Evolutionary conservation across 1,284 basidiomycete genomes (phyloP), one percentile per base, ranked within the genome.

Genomic region (Leccinum subspadiceum): DNA sequence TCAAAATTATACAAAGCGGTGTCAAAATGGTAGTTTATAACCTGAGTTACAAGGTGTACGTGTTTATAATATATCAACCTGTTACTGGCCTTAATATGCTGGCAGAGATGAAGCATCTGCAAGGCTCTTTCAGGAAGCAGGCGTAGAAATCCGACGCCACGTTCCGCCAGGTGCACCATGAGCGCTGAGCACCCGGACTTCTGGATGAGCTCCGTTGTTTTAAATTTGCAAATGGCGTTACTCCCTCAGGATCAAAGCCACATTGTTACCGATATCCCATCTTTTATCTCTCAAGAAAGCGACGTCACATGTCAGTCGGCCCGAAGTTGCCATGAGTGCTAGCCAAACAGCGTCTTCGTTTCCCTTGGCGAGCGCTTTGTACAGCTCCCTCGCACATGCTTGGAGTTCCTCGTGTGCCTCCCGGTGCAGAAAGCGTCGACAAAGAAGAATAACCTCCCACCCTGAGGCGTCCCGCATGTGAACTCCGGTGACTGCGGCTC

Each of bases 1-100:
- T 98, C 73, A 99, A 99, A 75, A 98, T 99, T 65, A 93, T 96
- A 24, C 96, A 99, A 73, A 92, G 90, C 49, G 96, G 96, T 4
- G 90, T 99, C 13, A 87, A 84, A 61, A 90, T 91, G 65, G 96
- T 99, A 8, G 93, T 99, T 5, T 99, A 99, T 74, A 96, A 96
- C 75, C 79, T 98, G 58, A 90, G 89, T 61, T 99, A 99, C 76
- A 94, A 93, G 79, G 93, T 98, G 94, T 95, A 76, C 69, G 86
- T 66, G 46, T 62, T 26, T 50, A 22, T 13, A 17, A 20, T 24
- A 8, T 31, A 24, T 56, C 37, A 44, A 20, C 48, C 20, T 54
- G 48, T 50, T 31, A 17, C 31, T 24, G 54, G 46, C 50, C 52
- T 41, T 24, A 57, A 48, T 53, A 12, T 29, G 26, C 20, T 53